Conservation (phyloP, 1,139 yeast genomes). For the Candida freyschussii region DNA sequence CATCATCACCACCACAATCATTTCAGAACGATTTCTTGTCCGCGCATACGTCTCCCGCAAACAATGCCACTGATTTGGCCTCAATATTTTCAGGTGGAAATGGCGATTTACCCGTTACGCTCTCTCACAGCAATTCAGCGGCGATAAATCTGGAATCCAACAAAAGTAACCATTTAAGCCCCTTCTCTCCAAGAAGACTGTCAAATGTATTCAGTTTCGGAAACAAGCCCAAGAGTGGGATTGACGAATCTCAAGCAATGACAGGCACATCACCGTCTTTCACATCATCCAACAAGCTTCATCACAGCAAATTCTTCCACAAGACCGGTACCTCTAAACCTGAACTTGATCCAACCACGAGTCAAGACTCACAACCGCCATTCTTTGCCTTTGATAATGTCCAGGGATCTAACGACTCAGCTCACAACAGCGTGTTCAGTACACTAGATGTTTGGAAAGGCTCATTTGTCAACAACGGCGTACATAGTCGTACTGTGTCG, state of each 20-base stretch:
- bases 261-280: background rate
- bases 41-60: constrained; percentile 21
- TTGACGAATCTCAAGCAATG: background rate
- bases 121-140: constrained; percentile 8
- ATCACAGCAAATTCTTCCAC: constrained; percentile 14
- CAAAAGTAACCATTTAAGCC: no score
- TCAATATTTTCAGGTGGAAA: constrained; percentile 21
- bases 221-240: constrained; percentile 11
- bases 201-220: constrained; percentile 25
- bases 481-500: constrained; percentile 17
- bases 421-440: background rate
- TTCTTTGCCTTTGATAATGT: background rate
- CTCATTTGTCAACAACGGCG: no score
- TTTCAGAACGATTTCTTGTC: constrained; percentile 20
- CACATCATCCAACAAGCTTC: background rate
- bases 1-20: constrained; percentile 24
- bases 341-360: background rate
- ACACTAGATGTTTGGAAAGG: constrained; percentile 1
- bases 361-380: constrained; percentile 1
- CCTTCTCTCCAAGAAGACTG: constrained; percentile 26
- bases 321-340: constrained; percentile 5
- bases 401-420: background rate
- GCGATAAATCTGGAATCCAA: no score
- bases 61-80: constrained; percentile 8
- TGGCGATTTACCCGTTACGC: constrained; percentile 5